Conservation (phyloP, 352 stramenopile genomes). For the Pythium sp. region DNA sequence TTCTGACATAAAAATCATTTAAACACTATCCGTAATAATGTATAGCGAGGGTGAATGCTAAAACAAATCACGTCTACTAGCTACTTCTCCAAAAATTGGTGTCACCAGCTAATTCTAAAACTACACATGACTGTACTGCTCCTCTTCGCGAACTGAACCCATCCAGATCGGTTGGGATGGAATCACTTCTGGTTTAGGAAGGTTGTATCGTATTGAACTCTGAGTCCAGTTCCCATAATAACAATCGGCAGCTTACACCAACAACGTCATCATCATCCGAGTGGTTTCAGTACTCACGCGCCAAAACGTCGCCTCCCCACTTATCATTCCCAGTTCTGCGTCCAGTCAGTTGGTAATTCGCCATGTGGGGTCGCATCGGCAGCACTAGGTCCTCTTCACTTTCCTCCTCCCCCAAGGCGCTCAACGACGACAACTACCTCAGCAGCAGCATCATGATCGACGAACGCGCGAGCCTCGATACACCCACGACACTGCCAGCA, state of each 20-base stretch:
- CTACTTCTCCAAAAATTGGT: neutral
- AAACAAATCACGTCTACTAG: too few relatives aligned
- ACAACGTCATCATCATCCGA: neutral
- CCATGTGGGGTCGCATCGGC: neutral
- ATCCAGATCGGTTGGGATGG: neutral
- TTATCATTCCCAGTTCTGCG: neutral
- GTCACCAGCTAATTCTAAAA: neutral
- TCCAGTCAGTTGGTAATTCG: neutral
- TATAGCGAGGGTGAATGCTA: too few relatives aligned
- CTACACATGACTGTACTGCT: neutral
- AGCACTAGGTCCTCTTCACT: neutral
- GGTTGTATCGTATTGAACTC: too few relatives aligned
- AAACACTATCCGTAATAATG: too few relatives aligned
- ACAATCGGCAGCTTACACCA: neutral
- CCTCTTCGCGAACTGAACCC: neutral
- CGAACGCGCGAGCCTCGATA: neutral
- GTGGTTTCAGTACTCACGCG: neutral
- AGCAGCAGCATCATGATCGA: slow-evolving; percentile 1
- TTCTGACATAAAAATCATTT: too few relatives aligned
- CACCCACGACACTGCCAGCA: neutral
- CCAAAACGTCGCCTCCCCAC: neutral
- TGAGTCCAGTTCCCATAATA: neutral
- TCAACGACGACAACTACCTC: neutral
- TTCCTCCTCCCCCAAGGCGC: neutral
- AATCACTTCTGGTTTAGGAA: neutral